Conservation (phyloP, 2,329 filamentous ascomycete genomes). For the Diaporthe sp. region DNA sequence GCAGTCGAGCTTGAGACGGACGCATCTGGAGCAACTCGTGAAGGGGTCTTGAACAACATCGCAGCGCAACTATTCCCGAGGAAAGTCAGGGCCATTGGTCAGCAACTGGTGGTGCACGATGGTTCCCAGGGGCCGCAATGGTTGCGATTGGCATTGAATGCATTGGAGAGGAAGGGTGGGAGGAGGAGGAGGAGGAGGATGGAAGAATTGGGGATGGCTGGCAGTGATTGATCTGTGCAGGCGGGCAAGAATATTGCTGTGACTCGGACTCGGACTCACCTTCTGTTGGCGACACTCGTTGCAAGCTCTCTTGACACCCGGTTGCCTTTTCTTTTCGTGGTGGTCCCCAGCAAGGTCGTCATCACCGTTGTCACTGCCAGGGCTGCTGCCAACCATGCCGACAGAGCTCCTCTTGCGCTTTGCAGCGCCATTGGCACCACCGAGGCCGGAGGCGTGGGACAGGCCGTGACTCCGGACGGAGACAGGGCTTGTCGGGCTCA, state of each 20-base stretch:
- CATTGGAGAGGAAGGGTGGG: background rate
- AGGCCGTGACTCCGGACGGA: slow-evolving; percentile 58
- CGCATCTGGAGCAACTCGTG: slow-evolving; percentile 81
- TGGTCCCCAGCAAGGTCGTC: slow-evolving; percentile 67
- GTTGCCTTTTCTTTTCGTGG: slow-evolving; percentile 73
- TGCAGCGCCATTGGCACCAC: slow-evolving; percentile 56
- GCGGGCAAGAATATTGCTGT: slow-evolving; percentile 1
- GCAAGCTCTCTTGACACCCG: slow-evolving; percentile 83
- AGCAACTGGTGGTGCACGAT: slow-evolving; percentile 32
- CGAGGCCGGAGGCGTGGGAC: slow-evolving; percentile 31
- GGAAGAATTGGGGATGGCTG: background rate
- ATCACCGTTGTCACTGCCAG: slow-evolving; percentile 69
- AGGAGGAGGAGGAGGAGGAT: background rate
- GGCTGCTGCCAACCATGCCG: slow-evolving; percentile 66
- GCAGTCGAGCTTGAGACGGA: slow-evolving; percentile 84
- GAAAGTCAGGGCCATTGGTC: slow-evolving; percentile 32
- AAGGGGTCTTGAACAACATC: slow-evolving; percentile 88
- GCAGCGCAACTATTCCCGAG: slow-evolving; percentile 75
- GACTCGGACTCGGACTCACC: slow-evolving; percentile 65
- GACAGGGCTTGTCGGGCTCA: slow-evolving; percentile 68
- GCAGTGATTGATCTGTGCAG: slow-evolving; percentile 34
- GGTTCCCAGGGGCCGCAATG: background rate
- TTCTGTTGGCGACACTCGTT: slow-evolving; percentile 91
- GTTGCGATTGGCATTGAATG: background rate
- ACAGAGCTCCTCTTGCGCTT: slow-evolving; percentile 73